Conservation (phyloP, 2,329 filamentous ascomycete genomes). For the Stenocarpella maydis region DNA sequence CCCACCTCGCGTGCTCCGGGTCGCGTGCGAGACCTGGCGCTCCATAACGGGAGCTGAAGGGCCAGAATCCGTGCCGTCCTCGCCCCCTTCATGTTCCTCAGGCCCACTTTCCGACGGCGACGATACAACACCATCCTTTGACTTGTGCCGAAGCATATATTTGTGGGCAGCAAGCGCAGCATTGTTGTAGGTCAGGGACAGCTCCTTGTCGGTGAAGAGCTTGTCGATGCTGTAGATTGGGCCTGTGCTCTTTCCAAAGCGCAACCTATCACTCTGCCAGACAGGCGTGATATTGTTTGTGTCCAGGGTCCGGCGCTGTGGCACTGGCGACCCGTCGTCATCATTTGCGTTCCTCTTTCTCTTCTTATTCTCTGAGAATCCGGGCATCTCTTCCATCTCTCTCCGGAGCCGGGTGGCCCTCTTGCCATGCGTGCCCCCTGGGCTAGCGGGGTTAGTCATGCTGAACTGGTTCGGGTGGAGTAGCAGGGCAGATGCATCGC, state of each 20-base stretch:
- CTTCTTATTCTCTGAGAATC: constrained; percentile 66
- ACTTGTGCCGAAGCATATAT: constrained; percentile 66
- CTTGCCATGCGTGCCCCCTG: constrained; percentile 69
- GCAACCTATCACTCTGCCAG: constrained; percentile 69
- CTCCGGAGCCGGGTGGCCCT: constrained; percentile 68
- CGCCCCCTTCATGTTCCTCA: constrained; percentile 58
- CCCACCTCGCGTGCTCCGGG: constrained; percentile 67
- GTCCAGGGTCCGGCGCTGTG: constrained; percentile 63
- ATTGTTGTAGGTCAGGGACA: constrained; percentile 70
- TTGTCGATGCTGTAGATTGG: constrained; percentile 73
- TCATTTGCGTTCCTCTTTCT: constrained; percentile 67
- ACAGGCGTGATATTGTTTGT: constrained; percentile 66
- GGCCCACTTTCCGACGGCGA: constrained; percentile 62
- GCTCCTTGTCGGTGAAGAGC: constrained; percentile 75
- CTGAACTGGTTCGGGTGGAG: constrained; percentile 75
- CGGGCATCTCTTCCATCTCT: constrained; percentile 65
- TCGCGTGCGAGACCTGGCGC: constrained; percentile 69
- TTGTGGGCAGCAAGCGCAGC: constrained; percentile 70
- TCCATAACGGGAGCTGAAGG: constrained; percentile 67
- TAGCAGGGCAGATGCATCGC: constrained; percentile 70
- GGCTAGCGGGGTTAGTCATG: constrained; percentile 70
- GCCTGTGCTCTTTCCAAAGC: constrained; percentile 63
- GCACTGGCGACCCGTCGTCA: constrained; percentile 70
- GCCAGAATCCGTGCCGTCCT: constrained; percentile 54
- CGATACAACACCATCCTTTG: constrained; percentile 58